A percentile compares a stretch with the other conserved stretches of the same genome.
phyloP scores from a whole-genome alignment of 192 early-diverging fungal genomes.

The Coemansia sp. region DNA sequence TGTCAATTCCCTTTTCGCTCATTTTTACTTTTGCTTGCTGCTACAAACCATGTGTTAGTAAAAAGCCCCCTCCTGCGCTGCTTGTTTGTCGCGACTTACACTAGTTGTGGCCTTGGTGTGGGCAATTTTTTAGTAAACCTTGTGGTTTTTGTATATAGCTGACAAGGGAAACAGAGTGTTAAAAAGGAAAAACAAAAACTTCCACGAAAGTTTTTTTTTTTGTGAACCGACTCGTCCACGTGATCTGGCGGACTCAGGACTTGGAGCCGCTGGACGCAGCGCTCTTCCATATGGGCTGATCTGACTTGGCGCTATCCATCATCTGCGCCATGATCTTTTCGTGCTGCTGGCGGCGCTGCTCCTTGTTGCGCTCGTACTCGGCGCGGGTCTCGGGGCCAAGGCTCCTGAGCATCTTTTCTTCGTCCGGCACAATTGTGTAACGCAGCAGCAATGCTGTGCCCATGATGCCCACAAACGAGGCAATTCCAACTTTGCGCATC shows the following conservation, averaged over 20 bases:
- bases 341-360: constrained; percentile 37
- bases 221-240: constrained; percentile 3
- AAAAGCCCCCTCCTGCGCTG: no score
- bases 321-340: constrained; percentile 49
- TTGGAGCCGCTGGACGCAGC: constrained; percentile 1
- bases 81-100: no score
- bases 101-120: no score
- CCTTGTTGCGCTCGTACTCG: constrained; percentile 43
- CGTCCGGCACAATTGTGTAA: constrained; percentile 47
- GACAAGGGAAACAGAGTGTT: no score
- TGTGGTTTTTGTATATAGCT: no score
- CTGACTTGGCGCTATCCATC: constrained; percentile 42
- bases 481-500: constrained; percentile 13
- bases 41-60: no score
- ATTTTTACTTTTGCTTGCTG: not conserved
- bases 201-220: not conserved
- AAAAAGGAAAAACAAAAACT: not conserved
- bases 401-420: constrained; percentile 33
- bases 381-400: constrained; percentile 47
- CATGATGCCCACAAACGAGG: constrained; percentile 34
- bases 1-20: constrained; percentile 52
- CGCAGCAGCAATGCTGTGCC: constrained; percentile 38
- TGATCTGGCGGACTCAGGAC: not conserved
- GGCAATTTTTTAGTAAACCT: no score
- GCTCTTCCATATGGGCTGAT: constrained; percentile 44